Evolutionary conservation across 2,329 filamentous ascomycete species (phyloP), one percentile per base, ranked within the genome.

Genomic region (Diaporthe capsici): DNA sequence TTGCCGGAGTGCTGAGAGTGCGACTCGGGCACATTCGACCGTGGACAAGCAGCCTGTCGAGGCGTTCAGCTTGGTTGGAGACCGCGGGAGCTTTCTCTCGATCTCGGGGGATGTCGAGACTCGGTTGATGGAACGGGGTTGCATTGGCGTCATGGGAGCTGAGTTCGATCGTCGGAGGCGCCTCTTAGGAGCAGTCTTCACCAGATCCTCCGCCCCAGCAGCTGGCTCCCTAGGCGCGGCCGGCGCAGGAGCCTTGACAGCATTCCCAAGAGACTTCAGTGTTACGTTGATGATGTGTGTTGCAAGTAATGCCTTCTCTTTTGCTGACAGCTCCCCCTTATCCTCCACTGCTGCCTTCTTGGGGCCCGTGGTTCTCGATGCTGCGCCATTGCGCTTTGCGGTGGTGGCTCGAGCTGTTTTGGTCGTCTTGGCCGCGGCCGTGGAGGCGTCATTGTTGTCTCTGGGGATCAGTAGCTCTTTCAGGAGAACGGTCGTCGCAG

Each of bases 211-310:
- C 60, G 84, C 82, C 51, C 84, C 82, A 3, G 83, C 77, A 22
- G 82, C 82, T 78, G 81, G 82, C n/a, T 80, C 79, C 10, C 84
- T 80, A 20, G 83, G 81, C 2, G 82, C 72, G 31, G 57, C 51
- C 5, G 80, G 77, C 1, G 83, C 78, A 4, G 84, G 77, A 2
- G 85, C 83, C 81, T 92, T 95, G 28, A 91, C 87, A 0, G 91
- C 91, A 74, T 94, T 92, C n/a, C 89, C 88, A 4, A 96, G 87
- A 13, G 90, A 88, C 80, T 94, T 95, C 53, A 96, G 86, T 1
- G 92, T 88, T 9, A 87, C 86, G 81, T 96, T 96, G 80, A 95
- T 91, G 49, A 95, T 87, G 77, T 95, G 90, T 0, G 94, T 95
- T 17, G 94, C 94, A 49, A 96, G 84, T 60, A 90, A 87, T 70